These are phyloP conservation scores for Solioccasus polychromus DNA, from an alignment of 768 basidiomycete genomes.

Conservation along the genomic window DNA sequence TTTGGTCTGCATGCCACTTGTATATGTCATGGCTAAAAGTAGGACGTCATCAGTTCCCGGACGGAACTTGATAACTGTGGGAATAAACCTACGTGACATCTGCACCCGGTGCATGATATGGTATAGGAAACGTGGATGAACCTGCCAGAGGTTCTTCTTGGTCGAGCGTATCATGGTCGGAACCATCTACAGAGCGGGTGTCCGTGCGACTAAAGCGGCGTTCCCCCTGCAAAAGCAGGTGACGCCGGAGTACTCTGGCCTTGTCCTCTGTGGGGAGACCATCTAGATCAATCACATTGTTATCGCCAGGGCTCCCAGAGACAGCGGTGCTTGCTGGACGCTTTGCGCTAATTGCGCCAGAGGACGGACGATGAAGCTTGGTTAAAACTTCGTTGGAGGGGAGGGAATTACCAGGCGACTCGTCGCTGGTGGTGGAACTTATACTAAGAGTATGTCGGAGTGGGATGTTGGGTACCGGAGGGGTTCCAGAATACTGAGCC, in stretches of 20 bases:
- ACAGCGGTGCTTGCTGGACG: conserved; percentile 29
- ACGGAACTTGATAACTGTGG: conserved; percentile 6
- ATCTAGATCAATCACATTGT: conserved; percentile 43
- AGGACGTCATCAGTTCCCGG: conserved; percentile 11
- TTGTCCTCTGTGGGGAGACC: conserved; percentile 80
- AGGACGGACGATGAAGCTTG: conserved; percentile 20
- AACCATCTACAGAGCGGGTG: conserved; percentile 19
- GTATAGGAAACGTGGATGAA: conserved; percentile 68
- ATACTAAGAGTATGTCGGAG: conserved; percentile 46
- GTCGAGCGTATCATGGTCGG: conserved; percentile 22
- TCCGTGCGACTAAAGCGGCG: conserved; percentile 31
- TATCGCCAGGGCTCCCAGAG: conserved; percentile 30
- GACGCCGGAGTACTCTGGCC: conserved; percentile 72
- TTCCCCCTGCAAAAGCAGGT: conserved; percentile 76
- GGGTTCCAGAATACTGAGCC: conserved; percentile 60
- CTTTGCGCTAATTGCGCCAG: conserved; percentile 40
- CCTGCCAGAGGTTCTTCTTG: conserved; percentile 19
- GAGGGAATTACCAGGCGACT: conserved; percentile 2
- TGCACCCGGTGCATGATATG: conserved; percentile 82
- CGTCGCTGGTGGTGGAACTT: conserved; percentile 10
- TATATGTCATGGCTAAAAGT: conserved; percentile 80
- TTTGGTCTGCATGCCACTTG: conserved; percentile 86
- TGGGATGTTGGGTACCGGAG: conserved; percentile 50
- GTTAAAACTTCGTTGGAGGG: conserved; percentile 13
- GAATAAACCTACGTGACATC: conserved; percentile 82